A percentile compares a stretch with the other conserved stretches of the same genome.
Evolutionary conservation across 2,329 filamentous ascomycete genomes (phyloP).

Genomic region (Calonectria henricotiae): DNA sequence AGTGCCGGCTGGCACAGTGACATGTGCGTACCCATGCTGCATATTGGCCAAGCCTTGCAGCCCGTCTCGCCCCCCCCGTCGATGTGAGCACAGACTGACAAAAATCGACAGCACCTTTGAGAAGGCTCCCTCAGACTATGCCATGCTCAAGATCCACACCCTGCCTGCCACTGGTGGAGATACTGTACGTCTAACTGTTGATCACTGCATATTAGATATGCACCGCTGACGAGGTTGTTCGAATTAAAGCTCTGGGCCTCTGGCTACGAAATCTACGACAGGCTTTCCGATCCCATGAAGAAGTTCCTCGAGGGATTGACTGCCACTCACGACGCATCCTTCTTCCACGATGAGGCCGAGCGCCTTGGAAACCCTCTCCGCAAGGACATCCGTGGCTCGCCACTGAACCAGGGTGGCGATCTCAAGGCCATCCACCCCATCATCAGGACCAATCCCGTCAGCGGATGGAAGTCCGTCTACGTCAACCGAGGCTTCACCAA

Average conservation of each 20-base stretch:
- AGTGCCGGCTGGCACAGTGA: conserved; percentile 67
- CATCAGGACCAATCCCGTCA: conserved; percentile 74
- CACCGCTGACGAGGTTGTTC: conserved; percentile 55
- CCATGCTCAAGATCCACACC: conserved; percentile 71
- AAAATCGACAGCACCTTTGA: conserved; percentile 66
- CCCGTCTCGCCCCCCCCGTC: conserved; percentile 1
- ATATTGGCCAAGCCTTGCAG: not conserved
- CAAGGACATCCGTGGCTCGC: conserved; percentile 66
- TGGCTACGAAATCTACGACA: conserved; percentile 74
- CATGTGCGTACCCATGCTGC: conserved; percentile 59
- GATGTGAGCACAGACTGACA: conserved; percentile 32
- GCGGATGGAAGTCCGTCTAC: conserved; percentile 72
- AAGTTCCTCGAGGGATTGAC: conserved; percentile 67
- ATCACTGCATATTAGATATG: not conserved
- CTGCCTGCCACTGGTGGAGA: conserved; percentile 73
- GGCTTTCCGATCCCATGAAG: conserved; percentile 66
- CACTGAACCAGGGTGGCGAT: conserved; percentile 70
- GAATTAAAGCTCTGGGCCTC: conserved; percentile 72
- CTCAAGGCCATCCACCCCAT: conserved; percentile 70
- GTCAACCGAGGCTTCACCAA: conserved; percentile 69
- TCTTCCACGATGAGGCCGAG: conserved; percentile 68
- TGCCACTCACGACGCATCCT: conserved; percentile 64
- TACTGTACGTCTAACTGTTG: conserved; percentile 58
- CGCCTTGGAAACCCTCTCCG: conserved; percentile 65
- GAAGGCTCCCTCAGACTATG: conserved; percentile 73